phyloP scores from a whole-genome alignment of 352 stramenopile genomes.

The Globisporangium irregulare region DNA sequence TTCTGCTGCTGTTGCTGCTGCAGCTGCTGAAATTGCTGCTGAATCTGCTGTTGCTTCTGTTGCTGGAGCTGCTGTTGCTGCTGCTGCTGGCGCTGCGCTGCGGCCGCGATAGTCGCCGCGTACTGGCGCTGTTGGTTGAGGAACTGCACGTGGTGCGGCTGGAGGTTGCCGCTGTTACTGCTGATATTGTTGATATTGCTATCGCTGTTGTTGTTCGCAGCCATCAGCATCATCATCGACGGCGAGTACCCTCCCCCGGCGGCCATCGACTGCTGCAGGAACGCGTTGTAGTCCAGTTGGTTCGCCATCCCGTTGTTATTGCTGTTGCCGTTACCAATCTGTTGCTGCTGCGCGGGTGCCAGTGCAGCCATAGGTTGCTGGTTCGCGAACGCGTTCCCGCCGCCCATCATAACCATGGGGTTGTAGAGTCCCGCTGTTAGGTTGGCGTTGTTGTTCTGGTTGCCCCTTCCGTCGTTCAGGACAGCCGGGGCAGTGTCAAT shows the following conservation, averaged over 20 bases:
- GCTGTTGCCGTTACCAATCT: background rate
- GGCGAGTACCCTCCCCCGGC: conserved; percentile 24
- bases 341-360: background rate
- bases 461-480: conserved; percentile 11
- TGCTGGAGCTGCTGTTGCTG: conserved; percentile 3
- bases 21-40: background rate
- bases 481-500: background rate
- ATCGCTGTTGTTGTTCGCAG: conserved; percentile 4
- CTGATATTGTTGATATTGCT: background rate
- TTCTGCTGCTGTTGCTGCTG: conserved; percentile 10
- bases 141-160: conserved; percentile 33
- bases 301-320: background rate
- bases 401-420: background rate
- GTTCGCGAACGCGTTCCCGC: background rate
- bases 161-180: conserved; percentile 5
- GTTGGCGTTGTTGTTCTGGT: background rate
- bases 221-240: conserved; percentile 23
- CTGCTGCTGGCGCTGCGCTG: conserved; percentile 6
- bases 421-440: background rate
- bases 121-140: conserved; percentile 30
- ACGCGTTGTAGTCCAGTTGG: conserved; percentile 26
- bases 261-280: conserved; percentile 38
- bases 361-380: background rate
- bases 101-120: conserved; percentile 29
- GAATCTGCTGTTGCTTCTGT: background rate